Base-by-base conservation (phyloP, 108 stramenopile species). In the Skeletonema potamos region DNA sequence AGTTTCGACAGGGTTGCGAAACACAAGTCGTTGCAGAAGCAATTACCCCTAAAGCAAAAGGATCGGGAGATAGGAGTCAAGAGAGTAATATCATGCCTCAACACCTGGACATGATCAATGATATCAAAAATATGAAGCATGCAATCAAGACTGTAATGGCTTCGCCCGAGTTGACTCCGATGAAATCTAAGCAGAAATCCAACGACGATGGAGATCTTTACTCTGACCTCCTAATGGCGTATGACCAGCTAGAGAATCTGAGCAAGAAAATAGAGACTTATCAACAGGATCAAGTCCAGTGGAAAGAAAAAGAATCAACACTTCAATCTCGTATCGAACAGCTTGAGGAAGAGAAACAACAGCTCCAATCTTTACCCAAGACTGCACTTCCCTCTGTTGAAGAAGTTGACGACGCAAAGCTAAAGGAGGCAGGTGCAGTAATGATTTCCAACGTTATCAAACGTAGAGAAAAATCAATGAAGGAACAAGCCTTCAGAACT, bases 61-160 rank as follows among this genome's bases (percentile, higher is more conserved):
- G 70, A 58, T 13, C 70, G 0, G 68, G 57, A 11, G 64, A 33
- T 18, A 33, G 32, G 33, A 34, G 32, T 18, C 56, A 27, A 8
- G 56, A 27, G 22, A 57, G 27, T 13, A 57, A 13, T 15, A 8
- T 59, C 22, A 34, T 59, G 58, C 27, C 70, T 33, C 41, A 78
- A 39, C 58, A 56, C 30, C 51, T 36, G 34, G 71, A 67, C 41
- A 54, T 72, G 27, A 24, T 79, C 27, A 64, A 55, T 9, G 77
- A 70, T 27, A 27, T 79, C n/a, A 72, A 79, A 36, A 66, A 59
- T 27, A 71, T 79, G 64, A 79, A 79, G 44, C 33, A 70, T 43
- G 68, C 51, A n/a, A 70, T 78, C 33, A 27, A 65, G 7, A 68
- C 6, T 37, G 67, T 56, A 15, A 41, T 68, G 67, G 13, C 56